A percentile compares a stretch with the other conserved stretches of the same genome.
Conservation (phyloP, 352 stramenopile species). For the Pythium biforme region DNA sequence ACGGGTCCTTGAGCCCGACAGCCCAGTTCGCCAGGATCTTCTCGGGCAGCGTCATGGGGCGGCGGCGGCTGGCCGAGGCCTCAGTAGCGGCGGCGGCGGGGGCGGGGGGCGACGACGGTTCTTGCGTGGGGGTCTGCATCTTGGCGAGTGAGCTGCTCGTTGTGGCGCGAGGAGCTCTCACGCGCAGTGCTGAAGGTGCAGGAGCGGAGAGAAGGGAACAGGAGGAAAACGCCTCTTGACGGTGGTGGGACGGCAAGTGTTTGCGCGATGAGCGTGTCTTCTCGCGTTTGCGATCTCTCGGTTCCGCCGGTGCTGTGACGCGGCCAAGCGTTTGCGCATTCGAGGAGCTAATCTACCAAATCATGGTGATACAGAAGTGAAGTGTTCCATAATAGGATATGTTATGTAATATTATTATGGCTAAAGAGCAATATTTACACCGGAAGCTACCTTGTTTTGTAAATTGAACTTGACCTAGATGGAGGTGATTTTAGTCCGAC, state of each 20-base stretch:
- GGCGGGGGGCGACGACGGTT: not conserved
- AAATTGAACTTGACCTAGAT: not conserved
- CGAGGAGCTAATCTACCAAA: not conserved
- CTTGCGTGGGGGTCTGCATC: conserved; percentile 26
- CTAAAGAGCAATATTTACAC: too few species aligned
- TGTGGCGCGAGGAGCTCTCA: not conserved
- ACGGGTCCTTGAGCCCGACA: conserved; percentile 63
- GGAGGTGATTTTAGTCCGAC: not conserved
- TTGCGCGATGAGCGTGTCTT: conserved; percentile 20
- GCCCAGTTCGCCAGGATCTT: conserved; percentile 82
- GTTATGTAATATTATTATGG: too few species aligned
- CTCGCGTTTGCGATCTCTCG: conserved; percentile 10
- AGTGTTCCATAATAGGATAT: too few species aligned
- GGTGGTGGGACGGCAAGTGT: conserved; percentile 16
- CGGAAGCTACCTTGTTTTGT: conserved; percentile 19
- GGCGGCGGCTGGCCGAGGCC: conserved; percentile 28
- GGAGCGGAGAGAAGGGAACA: not conserved
- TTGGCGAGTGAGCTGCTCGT: conserved; percentile 18
- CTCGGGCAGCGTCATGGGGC: conserved; percentile 74
- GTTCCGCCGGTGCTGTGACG: conserved; percentile 29
- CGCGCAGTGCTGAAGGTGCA: not conserved
- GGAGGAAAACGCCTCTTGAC: not conserved
- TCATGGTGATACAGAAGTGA: too few species aligned
- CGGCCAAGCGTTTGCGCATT: conserved; percentile 26
- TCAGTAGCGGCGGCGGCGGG: not conserved